Percentiles rank a stretch among this genome's conserved stretches.
Conservation (phyloP, 768 basidiomycete species). For the Harrya chromipes region DNA sequence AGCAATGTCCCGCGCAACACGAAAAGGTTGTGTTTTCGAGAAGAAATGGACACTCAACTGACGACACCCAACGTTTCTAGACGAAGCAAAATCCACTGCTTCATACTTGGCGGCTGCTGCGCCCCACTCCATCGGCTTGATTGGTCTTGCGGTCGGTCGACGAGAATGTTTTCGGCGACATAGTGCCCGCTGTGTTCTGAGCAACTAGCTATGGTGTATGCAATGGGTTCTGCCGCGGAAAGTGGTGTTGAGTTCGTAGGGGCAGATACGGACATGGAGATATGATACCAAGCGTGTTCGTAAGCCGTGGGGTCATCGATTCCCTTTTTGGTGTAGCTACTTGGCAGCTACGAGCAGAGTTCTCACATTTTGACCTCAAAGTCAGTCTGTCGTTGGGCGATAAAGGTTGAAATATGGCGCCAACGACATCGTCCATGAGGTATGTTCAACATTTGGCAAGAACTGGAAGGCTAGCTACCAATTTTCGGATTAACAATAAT, state of each 20-base stretch:
- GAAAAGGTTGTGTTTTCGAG: not conserved
- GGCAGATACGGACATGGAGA: constrained; percentile 8
- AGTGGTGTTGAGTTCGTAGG: constrained; percentile 1
- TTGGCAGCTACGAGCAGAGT: too few relatives aligned
- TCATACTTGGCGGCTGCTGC: constrained; percentile 49
- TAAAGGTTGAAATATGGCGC: too few relatives aligned
- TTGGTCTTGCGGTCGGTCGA: constrained; percentile 60
- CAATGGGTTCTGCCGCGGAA: constrained; percentile 23
- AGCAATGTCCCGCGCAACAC: not conserved
- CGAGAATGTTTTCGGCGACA: constrained; percentile 63
- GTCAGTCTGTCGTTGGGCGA: too few relatives aligned
- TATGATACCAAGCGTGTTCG: not conserved
- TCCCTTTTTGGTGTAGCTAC: too few relatives aligned
- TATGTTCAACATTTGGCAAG: too few relatives aligned
- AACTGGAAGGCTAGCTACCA: too few relatives aligned
- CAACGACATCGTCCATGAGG: too few relatives aligned
- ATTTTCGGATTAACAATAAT: too few relatives aligned
- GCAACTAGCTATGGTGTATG: constrained; percentile 55
- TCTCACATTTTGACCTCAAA: too few relatives aligned
- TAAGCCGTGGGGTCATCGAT: too few relatives aligned
- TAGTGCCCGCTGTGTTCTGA: constrained; percentile 74
- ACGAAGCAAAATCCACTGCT: constrained; percentile 71
- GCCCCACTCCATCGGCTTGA: constrained; percentile 76
- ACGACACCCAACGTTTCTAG: constrained; percentile 59
- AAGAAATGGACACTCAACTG: constrained; percentile 46